These are phyloP conservation scores for Volutella citrinella DNA, from an alignment of 2,329 filamentous ascomycete genomes.

Conservation along the genomic window DNA sequence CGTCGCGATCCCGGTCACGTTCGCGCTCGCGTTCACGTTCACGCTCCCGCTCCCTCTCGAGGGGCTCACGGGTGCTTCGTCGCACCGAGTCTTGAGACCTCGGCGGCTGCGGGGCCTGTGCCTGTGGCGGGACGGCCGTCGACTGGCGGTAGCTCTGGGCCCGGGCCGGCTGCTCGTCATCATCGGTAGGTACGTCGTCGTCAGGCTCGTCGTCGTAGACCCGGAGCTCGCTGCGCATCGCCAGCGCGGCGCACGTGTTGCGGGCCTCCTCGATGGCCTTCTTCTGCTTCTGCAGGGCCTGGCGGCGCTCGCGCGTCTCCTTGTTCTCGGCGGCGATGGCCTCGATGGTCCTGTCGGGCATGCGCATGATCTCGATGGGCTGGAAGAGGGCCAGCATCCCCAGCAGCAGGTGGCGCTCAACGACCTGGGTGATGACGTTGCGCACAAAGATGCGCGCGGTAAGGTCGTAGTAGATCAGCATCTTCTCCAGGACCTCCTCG, in stretches of 20 bases:
- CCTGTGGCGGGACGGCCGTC: slow-evolving; percentile 14
- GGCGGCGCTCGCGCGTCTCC: slow-evolving; percentile 48
- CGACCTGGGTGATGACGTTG: slow-evolving; percentile 51
- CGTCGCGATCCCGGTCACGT: slow-evolving; percentile 13
- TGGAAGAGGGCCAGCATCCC: slow-evolving; percentile 52
- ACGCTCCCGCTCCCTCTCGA: slow-evolving; percentile 25
- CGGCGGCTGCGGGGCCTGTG: slow-evolving; percentile 11
- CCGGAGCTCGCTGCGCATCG: slow-evolving; percentile 51
- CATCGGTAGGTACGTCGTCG: slow-evolving; percentile 29
- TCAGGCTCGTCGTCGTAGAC: slow-evolving; percentile 35
- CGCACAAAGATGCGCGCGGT: slow-evolving; percentile 50
- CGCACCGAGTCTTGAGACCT: slow-evolving; percentile 19
- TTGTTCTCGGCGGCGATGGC: slow-evolving; percentile 52
- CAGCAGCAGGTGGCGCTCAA: slow-evolving; percentile 48
- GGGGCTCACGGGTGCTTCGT: slow-evolving; percentile 20
- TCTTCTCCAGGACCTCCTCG: slow-evolving; percentile 53
- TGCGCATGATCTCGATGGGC: slow-evolving; percentile 47
- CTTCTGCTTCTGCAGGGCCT: slow-evolving; percentile 46
- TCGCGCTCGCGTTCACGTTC: too few relatives aligned
- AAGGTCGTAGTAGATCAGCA: slow-evolving; percentile 54
- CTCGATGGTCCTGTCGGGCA: slow-evolving; percentile 43
- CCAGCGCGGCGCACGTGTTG: slow-evolving; percentile 46
- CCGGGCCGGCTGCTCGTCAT: slow-evolving; percentile 23
- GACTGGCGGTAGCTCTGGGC: slow-evolving; percentile 17
- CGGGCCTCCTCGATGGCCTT: slow-evolving; percentile 49